Evolutionary conservation across 495 filamentous ascomycete genomes (phyloP).

Genomic region (Astrothelium subdiscretum): DNA sequence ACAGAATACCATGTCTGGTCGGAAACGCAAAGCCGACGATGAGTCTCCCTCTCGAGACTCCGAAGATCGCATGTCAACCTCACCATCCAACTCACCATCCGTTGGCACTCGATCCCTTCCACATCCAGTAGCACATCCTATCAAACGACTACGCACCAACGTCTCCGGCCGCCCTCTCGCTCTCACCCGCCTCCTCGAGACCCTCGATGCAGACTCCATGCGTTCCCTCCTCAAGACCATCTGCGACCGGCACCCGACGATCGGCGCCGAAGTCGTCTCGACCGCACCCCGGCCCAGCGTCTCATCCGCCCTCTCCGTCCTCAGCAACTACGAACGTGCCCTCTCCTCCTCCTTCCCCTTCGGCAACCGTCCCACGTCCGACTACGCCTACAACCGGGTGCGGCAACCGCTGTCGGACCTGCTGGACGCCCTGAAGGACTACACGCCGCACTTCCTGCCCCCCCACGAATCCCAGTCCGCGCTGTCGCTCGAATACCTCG

Average conservation of each 20-base stretch:
- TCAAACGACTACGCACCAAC: slow-evolving; percentile 55
- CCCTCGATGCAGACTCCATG: slow-evolving; percentile 70
- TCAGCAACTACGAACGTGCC: slow-evolving; percentile 67
- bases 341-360: slow-evolving; percentile 77
- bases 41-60: neutral
- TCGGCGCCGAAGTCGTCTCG: slow-evolving; percentile 70
- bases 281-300: slow-evolving; percentile 78
- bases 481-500: slow-evolving; percentile 70
- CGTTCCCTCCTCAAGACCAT: slow-evolving; percentile 73
- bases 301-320: slow-evolving; percentile 61
- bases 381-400: slow-evolving; percentile 92
- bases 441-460: slow-evolving; percentile 88
- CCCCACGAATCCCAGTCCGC: slow-evolving; percentile 74
- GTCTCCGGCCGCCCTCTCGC: slow-evolving; percentile 66
- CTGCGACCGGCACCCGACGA: slow-evolving; percentile 75
- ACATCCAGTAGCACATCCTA: slow-evolving; percentile 44
- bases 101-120: slow-evolving; percentile 49
- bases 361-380: slow-evolving; percentile 68
- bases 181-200: slow-evolving; percentile 78
- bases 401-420: slow-evolving; percentile 67
- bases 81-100: slow-evolving; percentile 69
- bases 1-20: slow-evolving; percentile 39
- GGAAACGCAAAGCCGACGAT: slow-evolving; percentile 74
- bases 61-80: slow-evolving; percentile 78
- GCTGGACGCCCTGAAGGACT: slow-evolving; percentile 82